phyloP scores from a whole-genome alignment of 441 rosid species.

The Pelargonium fulgidum region DNA sequence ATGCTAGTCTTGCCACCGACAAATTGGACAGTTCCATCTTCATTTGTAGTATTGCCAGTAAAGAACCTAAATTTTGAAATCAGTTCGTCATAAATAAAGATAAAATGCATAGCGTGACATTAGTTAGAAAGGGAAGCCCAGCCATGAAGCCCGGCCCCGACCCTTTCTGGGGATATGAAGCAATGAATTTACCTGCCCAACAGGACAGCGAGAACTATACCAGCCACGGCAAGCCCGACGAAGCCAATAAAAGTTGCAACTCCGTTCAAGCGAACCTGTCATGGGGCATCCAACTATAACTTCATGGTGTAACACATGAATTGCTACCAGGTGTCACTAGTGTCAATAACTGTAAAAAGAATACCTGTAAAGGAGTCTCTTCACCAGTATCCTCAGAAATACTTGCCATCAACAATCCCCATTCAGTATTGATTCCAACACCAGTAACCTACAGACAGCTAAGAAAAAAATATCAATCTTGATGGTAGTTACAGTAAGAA shows the following conservation, averaged over 20 bases:
- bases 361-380: slow-evolving; percentile 98
- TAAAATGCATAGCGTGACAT: slow-evolving; percentile 11
- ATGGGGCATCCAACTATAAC: background rate
- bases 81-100: background rate
- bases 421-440: slow-evolving; percentile 89
- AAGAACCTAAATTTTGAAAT: slow-evolving; percentile 43
- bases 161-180: background rate
- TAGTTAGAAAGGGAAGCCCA: too few relatives aligned
- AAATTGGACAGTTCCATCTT: slow-evolving; percentile 44
- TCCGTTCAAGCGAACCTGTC: slow-evolving; percentile 89
- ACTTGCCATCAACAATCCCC: slow-evolving; percentile 96
- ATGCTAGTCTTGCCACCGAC: slow-evolving; percentile 49
- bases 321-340: background rate
- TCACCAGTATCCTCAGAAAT: slow-evolving; percentile 94
- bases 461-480: slow-evolving; percentile 3
- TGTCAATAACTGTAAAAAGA: background rate
- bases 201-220: slow-evolving; percentile 66
- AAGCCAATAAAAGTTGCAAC: slow-evolving; percentile 91
- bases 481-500: background rate
- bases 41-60: slow-evolving; percentile 56
- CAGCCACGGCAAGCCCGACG: slow-evolving; percentile 85
- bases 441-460: slow-evolving; percentile 55
- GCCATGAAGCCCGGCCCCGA: too few relatives aligned
- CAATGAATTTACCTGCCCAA: slow-evolving; percentile 48
- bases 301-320: background rate